These are phyloP conservation scores for Talaromyces funiculosus DNA, from an alignment of 2,329 filamentous ascomycete species.

Conservation along the genomic window DNA sequence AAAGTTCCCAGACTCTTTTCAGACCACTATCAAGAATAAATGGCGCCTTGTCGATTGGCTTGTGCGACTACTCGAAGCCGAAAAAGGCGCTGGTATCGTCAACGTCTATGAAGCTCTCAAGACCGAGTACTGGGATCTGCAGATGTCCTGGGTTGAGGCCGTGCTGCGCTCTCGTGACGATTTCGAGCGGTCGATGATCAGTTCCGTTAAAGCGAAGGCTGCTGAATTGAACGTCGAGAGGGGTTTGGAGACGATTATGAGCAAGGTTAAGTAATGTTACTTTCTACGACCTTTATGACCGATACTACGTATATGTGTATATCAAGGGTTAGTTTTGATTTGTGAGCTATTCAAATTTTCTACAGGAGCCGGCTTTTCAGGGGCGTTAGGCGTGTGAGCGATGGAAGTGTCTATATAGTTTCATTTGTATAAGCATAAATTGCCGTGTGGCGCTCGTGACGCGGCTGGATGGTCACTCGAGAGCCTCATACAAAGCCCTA, in stretches of 20 bases:
- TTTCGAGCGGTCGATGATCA: slow-evolving; percentile 86
- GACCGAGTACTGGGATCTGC: slow-evolving; percentile 82
- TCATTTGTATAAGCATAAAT: slow-evolving; percentile 8
- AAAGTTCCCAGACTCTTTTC: slow-evolving; percentile 62
- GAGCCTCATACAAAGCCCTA: slow-evolving; percentile 3
- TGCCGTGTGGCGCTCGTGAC: background rate
- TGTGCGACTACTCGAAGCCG: slow-evolving; percentile 66
- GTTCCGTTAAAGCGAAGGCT: slow-evolving; percentile 79
- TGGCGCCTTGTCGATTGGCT: slow-evolving; percentile 90
- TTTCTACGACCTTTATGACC: background rate
- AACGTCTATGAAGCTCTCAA: slow-evolving; percentile 82
- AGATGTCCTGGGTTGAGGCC: slow-evolving; percentile 91
- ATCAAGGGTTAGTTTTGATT: background rate
- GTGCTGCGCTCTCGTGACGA: slow-evolving; percentile 83
- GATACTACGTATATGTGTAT: background rate
- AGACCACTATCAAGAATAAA: slow-evolving; percentile 74
- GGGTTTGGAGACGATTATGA: slow-evolving; percentile 89
- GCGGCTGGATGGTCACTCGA: background rate
- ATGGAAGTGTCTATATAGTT: background rate
- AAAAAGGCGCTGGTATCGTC: slow-evolving; percentile 66
- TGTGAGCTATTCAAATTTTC: too few species aligned
- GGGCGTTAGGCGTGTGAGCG: background rate
- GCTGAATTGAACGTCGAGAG: slow-evolving; percentile 76
- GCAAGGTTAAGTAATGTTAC: slow-evolving; percentile 70
- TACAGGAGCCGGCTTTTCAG: too few species aligned